A percentile compares a stretch with the other conserved stretches of the same genome.
Conservation (phyloP, 345 rosid species). For the Eucalyptus camaldulensis region DNA sequence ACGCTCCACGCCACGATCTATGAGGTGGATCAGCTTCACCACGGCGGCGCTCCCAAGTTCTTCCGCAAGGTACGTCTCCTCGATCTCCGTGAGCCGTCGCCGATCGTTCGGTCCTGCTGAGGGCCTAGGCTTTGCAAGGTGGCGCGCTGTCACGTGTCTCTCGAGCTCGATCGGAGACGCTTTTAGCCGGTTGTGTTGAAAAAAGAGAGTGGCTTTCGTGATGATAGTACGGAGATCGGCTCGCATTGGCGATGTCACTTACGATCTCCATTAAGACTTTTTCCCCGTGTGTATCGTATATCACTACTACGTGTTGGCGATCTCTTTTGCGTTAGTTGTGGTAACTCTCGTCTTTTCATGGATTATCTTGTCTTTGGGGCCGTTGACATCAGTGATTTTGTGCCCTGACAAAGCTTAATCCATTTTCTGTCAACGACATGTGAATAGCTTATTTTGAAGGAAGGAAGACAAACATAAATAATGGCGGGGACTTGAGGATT, state of each 20-base stretch:
- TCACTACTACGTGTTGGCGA: neutral
- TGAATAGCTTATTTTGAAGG: neutral
- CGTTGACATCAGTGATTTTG: neutral
- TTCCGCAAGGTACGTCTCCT: slow-evolving; percentile 40
- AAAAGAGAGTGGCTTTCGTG: neutral
- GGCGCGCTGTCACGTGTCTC: neutral
- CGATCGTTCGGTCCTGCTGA: neutral
- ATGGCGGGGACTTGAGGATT: neutral
- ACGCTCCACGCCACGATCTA: slow-evolving; percentile 85
- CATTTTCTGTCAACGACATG: neutral
- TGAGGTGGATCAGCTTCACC: slow-evolving; percentile 58
- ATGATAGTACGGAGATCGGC: neutral
- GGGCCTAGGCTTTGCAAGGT: neutral
- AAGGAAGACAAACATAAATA: neutral
- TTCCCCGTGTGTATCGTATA: neutral
- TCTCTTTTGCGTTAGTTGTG: neutral
- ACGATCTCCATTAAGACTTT: neutral
- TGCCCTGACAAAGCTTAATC: neutral
- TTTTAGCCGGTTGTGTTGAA: neutral
- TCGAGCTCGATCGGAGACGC: neutral
- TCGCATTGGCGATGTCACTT: neutral
- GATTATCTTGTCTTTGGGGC: neutral
- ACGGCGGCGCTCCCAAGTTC: slow-evolving; percentile 40
- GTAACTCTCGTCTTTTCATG: neutral
- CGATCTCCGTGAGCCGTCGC: neutral